Conservation (phyloP, 352 stramenopile species). For the Albugo laibachii region DNA sequence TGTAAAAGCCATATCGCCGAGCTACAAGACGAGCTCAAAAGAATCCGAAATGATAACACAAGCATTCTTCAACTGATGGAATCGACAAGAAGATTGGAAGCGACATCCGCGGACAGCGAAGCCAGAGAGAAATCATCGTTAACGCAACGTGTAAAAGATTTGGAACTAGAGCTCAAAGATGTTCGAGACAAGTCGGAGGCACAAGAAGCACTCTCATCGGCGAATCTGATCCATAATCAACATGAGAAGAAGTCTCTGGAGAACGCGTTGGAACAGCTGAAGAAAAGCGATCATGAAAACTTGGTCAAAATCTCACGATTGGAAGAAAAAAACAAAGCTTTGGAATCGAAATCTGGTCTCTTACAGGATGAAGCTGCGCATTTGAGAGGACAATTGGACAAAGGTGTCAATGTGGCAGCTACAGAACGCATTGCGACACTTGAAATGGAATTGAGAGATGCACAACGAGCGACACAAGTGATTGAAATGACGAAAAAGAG, state of each 20-base stretch:
- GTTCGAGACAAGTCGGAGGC: slow-evolving; percentile 38
- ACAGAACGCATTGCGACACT: slow-evolving; percentile 35
- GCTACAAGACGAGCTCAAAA: slow-evolving; percentile 41
- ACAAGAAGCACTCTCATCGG: slow-evolving; percentile 24
- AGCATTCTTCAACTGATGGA: slow-evolving; percentile 69
- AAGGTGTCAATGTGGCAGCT: slow-evolving; percentile 32
- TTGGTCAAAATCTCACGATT: slow-evolving; percentile 23
- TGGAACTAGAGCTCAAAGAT: slow-evolving; percentile 40
- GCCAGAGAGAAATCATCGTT: slow-evolving; percentile 24
- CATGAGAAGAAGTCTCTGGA: slow-evolving; percentile 41
- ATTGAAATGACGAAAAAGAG: slow-evolving; percentile 36
- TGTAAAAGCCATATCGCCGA: slow-evolving; percentile 9
- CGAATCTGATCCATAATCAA: slow-evolving; percentile 21
- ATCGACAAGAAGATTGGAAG: slow-evolving; percentile 42
- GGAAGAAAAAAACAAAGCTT: slow-evolving; percentile 8
- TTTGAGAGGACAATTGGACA: slow-evolving; percentile 33
- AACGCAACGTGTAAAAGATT: slow-evolving; percentile 17
- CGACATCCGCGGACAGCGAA: slow-evolving; percentile 30
- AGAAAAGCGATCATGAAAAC: slow-evolving; percentile 1
- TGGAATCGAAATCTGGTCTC: slow-evolving; percentile 19
- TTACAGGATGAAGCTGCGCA: slow-evolving; percentile 38
- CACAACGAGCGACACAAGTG: slow-evolving; percentile 33
- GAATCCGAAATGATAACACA: slow-evolving; percentile 47
- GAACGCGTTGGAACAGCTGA: slow-evolving; percentile 13
- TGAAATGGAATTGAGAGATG: slow-evolving; percentile 35